Percentiles rank a stretch among this genome's conserved stretches.
These are phyloP conservation scores for Podochytrium sp. DNA, from an alignment of 192 early-diverging fungal species.

Conservation along the genomic window DNA sequence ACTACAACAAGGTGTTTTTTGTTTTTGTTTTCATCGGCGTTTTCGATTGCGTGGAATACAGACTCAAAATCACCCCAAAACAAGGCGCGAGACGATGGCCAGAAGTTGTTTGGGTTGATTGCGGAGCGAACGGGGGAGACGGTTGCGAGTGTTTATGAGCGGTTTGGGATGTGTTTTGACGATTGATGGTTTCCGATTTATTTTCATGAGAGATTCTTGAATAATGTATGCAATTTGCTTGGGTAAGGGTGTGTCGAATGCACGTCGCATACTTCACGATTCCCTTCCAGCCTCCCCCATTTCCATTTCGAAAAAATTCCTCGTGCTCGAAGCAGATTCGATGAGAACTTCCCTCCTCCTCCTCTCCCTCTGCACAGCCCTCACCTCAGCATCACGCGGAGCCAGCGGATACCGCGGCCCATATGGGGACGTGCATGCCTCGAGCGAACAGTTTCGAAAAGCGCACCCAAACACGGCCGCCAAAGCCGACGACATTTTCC, in stretches of 20 bases:
- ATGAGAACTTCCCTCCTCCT: too few relatives aligned
- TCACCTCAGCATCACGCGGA: not conserved
- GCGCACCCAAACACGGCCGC: not conserved
- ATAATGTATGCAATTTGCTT: too few relatives aligned
- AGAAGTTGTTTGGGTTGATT: conserved; percentile 26
- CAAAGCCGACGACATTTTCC: conserved; percentile 1
- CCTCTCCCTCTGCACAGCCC: not conserved
- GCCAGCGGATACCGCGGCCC: conserved; percentile 3
- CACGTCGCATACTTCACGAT: too few relatives aligned
- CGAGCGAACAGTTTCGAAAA: not conserved
- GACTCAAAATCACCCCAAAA: too few relatives aligned
- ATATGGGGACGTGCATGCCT: not conserved
- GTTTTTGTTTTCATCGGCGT: not conserved
- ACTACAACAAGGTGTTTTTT: not conserved
- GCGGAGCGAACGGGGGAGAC: conserved; percentile 15
- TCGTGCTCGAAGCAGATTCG: too few relatives aligned
- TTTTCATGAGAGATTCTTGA: not conserved
- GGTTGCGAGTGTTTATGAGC: not conserved
- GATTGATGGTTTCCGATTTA: not conserved
- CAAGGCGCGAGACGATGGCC: conserved; percentile 17
- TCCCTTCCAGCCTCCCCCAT: too few relatives aligned
- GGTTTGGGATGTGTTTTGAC: not conserved
- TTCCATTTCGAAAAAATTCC: too few relatives aligned
- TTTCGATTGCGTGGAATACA: not conserved
- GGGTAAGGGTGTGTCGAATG: too few relatives aligned